phyloP scores from a whole-genome alignment of 495 filamentous ascomycete species.

The Evernia prunastri region DNA sequence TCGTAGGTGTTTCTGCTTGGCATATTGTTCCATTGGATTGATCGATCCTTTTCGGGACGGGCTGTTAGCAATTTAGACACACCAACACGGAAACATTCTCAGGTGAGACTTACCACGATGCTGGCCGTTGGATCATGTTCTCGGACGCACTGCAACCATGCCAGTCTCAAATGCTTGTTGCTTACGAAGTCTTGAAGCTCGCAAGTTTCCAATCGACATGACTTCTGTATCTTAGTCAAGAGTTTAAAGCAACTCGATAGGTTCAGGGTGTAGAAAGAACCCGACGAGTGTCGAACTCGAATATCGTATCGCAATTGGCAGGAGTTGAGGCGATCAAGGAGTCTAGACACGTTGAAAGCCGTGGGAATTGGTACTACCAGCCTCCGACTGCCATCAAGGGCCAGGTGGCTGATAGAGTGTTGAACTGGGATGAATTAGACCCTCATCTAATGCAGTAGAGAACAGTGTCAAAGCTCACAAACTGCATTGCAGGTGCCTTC shows the following conservation, averaged over 20 bases:
- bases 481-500: constrained; percentile 48
- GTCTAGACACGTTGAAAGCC: constrained; percentile 39
- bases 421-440: constrained; percentile 36
- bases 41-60: constrained; percentile 32
- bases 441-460: background rate
- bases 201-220: background rate
- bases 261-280: constrained; percentile 41
- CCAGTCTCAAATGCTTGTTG: constrained; percentile 40
- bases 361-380: constrained; percentile 40
- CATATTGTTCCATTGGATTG: constrained; percentile 49
- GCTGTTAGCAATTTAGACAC: constrained; percentile 6
- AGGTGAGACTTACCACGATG: constrained; percentile 27
- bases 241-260: constrained; percentile 38
- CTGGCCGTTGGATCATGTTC: constrained; percentile 37
- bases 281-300: constrained; percentile 42
- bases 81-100: constrained; percentile 37
- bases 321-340: constrained; percentile 39
- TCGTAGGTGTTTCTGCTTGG: constrained; percentile 45
- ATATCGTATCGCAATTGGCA: constrained; percentile 46
- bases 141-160: constrained; percentile 43
- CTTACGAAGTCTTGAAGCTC: constrained; percentile 32
- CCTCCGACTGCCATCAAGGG: constrained; percentile 33
- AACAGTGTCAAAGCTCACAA: constrained; percentile 30
- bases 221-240: background rate
- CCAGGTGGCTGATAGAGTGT: constrained; percentile 43